Base-by-base conservation (phyloP, 306 rosid genomes). In the Crataegus laevigata region DNA sequence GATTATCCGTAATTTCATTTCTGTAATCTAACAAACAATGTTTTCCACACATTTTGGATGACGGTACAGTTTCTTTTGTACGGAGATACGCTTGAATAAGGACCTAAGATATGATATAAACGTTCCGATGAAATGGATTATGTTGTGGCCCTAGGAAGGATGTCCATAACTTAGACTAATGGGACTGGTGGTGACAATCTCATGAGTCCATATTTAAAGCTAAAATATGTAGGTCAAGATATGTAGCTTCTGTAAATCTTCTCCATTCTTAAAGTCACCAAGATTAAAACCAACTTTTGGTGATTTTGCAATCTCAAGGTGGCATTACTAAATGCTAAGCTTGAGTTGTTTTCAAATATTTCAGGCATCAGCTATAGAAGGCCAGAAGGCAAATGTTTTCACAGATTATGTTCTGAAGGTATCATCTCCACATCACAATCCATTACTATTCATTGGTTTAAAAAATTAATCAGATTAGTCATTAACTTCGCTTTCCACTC, bases 391-490 rank as follows among this genome's bases (percentile, higher is more conserved):
- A 28, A 86, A 51, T 43, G 72, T 83, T 11, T 75, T 81, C 71
- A 83, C 85, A 13, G 89, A 86, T 51, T 83, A 86, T 50, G 34
- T 86, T 65, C 34, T 86, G 30, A 83, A 84, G 87, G 85, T 86
- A 61, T 6, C 22, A 34, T 58, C 17, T 28, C 2, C 3, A 22
- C 25, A 25, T 40, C 22, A 57, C 19, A 36, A 75, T 26, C 42
- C 42, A 36, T 8, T 9, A 3, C 6, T 28, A n/a, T 11, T 38
- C 17, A 29, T 21, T 55, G 36, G 26, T 59, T 47, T 17, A 30
- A 61, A 11, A 51, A 72, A 18, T 34, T 34, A 34, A 38, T 36
- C 4, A 6, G 42, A 9, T 38, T 21, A 18, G 4, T 11, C 50
- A 4, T 26, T 17, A 17, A 76, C 54, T 36, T 38, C 32, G 17